Evolutionary conservation across 306 rosid species (phyloP).

Genomic region (Sechiopsis laciniata): DNA sequence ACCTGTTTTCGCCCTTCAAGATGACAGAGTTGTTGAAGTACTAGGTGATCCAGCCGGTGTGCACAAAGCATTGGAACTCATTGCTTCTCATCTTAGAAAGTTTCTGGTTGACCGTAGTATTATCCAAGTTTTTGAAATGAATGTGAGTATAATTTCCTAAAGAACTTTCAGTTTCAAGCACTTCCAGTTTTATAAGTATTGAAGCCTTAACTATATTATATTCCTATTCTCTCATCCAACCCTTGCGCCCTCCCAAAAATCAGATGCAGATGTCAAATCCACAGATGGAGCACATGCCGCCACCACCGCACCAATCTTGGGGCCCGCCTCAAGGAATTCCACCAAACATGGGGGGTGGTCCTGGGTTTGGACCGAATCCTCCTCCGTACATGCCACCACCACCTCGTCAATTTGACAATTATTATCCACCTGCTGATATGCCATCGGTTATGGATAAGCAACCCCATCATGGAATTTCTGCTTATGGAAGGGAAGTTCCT

Average conservation of each 20-base stretch:
- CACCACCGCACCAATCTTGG: constrained; percentile 87
- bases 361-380: constrained; percentile 69
- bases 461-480: constrained; percentile 94
- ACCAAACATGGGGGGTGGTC: constrained; percentile 75
- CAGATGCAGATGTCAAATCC: constrained; percentile 78
- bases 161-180: not conserved
- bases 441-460: constrained; percentile 77
- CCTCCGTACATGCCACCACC: constrained; percentile 67
- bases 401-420: constrained; percentile 68
- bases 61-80: constrained; percentile 81
- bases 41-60: constrained; percentile 75
- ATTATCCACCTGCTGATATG: constrained; percentile 66
- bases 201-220: not conserved
- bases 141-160: constrained; percentile 38
- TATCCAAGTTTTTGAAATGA: constrained; percentile 80
- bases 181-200: not conserved
- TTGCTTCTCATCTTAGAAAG: constrained; percentile 90
- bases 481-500: constrained; percentile 84
- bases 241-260: not conserved
- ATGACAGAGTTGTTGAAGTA: constrained; percentile 93
- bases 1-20: constrained; percentile 87
- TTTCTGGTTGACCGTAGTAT: constrained; percentile 85
- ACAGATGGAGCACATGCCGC: constrained; percentile 62
- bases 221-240: not conserved
- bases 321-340: constrained; percentile 82